Evolutionary conservation across 140 eudicot genomes (phyloP).

Genomic region (Flaveria floridana): DNA sequence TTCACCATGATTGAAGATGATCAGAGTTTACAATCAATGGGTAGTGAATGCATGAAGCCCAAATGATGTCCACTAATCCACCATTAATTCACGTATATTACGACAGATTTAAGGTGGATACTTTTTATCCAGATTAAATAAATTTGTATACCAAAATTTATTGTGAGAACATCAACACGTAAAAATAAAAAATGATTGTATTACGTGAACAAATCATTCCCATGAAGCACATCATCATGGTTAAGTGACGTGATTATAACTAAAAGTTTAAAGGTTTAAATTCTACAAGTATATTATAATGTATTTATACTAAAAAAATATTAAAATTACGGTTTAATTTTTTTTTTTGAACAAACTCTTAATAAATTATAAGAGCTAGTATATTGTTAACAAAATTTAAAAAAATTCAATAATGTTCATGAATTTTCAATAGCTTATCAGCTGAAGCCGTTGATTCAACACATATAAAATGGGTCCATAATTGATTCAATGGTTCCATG

Average conservation of each 20-base stretch:
- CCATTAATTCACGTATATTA: neutral
- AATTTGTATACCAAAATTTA: neutral
- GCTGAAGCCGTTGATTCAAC: no score
- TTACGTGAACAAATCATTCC: no score
- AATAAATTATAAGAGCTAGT: neutral
- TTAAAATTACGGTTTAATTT: no score
- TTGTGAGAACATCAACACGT: neutral
- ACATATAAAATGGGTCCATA: no score
- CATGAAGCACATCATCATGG: no score
- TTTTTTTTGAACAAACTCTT: neutral
- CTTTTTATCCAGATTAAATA: neutral
- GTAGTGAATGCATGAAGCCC: neutral
- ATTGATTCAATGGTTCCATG: no score
- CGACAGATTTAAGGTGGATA: neutral
- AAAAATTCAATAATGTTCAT: neutral
- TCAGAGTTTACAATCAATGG: conserved; percentile 22
- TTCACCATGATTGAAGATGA: conserved; percentile 26
- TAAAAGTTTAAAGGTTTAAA: no score
- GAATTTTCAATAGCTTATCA: no score
- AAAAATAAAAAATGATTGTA: no score
- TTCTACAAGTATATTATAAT: no score
- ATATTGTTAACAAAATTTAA: neutral
- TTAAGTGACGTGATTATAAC: no score
- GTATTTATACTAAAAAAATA: no score
- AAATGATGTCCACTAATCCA: neutral